A percentile compares a stretch with the other conserved stretches of the same genome.
Conservation (phyloP, 371 early-diverging fungal genomes). For the Actinomortierella ambigua region DNA sequence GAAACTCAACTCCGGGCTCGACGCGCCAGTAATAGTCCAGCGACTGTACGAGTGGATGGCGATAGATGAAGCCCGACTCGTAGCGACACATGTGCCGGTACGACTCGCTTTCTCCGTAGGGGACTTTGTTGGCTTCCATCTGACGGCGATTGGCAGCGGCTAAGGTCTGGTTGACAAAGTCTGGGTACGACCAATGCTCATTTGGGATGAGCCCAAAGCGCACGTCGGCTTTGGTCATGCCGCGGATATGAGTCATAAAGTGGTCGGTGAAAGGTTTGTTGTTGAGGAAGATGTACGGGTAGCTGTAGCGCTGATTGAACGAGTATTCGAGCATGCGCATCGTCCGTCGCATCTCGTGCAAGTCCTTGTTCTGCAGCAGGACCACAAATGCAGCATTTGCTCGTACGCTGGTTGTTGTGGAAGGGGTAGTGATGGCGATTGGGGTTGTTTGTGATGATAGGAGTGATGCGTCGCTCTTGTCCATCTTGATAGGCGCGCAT, state of each 20-base stretch:
- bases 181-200: constrained; percentile 78
- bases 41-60: constrained; percentile 77
- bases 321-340: constrained; percentile 82
- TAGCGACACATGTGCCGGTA: constrained; percentile 97
- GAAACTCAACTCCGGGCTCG: constrained; percentile 91
- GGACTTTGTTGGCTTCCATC: constrained; percentile 67
- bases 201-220: constrained; percentile 68
- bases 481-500: too few species aligned
- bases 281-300: constrained; percentile 93
- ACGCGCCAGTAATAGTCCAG: constrained; percentile 96
- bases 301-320: constrained; percentile 84
- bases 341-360: constrained; percentile 69
- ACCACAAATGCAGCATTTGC: constrained; percentile 57
- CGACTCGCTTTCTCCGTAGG: constrained; percentile 84
- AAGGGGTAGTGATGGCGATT: neutral
- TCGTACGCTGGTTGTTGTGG: neutral
- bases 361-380: constrained; percentile 79
- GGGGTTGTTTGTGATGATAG: neutral
- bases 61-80: constrained; percentile 90
- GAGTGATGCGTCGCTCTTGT: too few species aligned
- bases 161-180: constrained; percentile 63
- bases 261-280: constrained; percentile 82
- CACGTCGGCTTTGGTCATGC: constrained; percentile 60
- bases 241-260: constrained; percentile 61
- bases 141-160: constrained; percentile 60